Base-by-base conservation (phyloP, 805 yeast genomes). In the Candida sphagnicola region DNA sequence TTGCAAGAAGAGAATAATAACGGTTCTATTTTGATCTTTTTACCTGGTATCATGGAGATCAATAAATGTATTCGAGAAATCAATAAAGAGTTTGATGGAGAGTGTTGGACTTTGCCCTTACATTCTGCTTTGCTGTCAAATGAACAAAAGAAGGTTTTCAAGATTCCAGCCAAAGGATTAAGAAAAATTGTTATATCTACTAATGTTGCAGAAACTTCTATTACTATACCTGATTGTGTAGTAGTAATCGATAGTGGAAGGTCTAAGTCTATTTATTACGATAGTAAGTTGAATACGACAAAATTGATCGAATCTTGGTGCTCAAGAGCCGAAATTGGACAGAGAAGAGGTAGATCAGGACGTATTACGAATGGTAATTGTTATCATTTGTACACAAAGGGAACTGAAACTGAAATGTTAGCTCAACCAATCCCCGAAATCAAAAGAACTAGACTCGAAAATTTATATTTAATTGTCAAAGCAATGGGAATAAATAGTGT, bases 301-400 rank as follows among this genome's bases (percentile, higher is more conserved):
- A 76, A 76, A 38, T 69, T 91, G 34, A 69, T 79, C 4, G 97
- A 91, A 50, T 70, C 73, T 3, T 91, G 95, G 88, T 87, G 88
- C 16, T 90, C 98, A 0, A 77, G 76, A 45, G 97, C 98, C 0
- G 96, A 95, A 52, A 82, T 82, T 16, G 75, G 79, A 16, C 99
- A 91, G 61, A 76, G 99, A 64, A 72, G 96, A 58, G 99, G 99
- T 57, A 85, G 99, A 68, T 91, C 97, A n/a, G 99, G 99, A 46
- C 90, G 99, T 75, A 88, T 91, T 10, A 76, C 81, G 25, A 70
- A 70, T 18, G 99, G 99, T 41, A 65, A 69, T 11, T 89, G 97
- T 45, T 91, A 79, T 60, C 89, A 85, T 54, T 54, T 91, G 34
- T 91, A 77, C 59, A 82, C 96, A 1, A 63, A 66, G 38, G 75